These are phyloP conservation scores for Acacia concinna DNA, from an alignment of 331 rosid species.

Conservation along the genomic window DNA sequence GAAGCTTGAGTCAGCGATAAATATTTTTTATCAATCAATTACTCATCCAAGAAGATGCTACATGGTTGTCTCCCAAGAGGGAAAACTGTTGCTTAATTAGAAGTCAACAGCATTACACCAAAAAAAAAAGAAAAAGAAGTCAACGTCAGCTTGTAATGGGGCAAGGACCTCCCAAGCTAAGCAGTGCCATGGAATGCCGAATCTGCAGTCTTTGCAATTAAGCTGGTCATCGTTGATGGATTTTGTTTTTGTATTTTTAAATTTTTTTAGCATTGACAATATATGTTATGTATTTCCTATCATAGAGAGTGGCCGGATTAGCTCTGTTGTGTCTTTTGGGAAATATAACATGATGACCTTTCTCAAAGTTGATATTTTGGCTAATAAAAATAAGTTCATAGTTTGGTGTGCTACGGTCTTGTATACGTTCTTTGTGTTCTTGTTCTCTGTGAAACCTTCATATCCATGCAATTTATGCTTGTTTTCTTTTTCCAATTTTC, in stretches of 20 bases:
- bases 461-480: not conserved
- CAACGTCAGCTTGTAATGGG: not conserved
- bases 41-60: constrained; percentile 29
- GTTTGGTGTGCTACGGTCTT: not conserved
- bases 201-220: not conserved
- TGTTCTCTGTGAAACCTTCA: not conserved
- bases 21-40: not conserved
- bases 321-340: not conserved
- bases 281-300: not conserved
- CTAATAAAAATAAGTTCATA: not conserved
- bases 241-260: not conserved
- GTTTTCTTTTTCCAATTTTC: not conserved
- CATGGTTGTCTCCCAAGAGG: constrained; percentile 17
- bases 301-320: not conserved
- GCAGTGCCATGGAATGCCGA: not conserved
- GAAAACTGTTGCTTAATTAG: not conserved
- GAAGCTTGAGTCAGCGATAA: constrained; percentile 36
- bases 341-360: not conserved
- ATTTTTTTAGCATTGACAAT: not conserved
- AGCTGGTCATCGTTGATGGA: not conserved
- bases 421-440: not conserved
- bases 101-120: too few relatives aligned
- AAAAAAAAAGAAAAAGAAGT: too few relatives aligned
- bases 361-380: not conserved
- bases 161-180: not conserved